Percentiles rank a stretch among this genome's conserved stretches.
Evolutionary conservation across 345 rosid genomes (phyloP).

Genomic region (Ailanthus altissimus): DNA sequence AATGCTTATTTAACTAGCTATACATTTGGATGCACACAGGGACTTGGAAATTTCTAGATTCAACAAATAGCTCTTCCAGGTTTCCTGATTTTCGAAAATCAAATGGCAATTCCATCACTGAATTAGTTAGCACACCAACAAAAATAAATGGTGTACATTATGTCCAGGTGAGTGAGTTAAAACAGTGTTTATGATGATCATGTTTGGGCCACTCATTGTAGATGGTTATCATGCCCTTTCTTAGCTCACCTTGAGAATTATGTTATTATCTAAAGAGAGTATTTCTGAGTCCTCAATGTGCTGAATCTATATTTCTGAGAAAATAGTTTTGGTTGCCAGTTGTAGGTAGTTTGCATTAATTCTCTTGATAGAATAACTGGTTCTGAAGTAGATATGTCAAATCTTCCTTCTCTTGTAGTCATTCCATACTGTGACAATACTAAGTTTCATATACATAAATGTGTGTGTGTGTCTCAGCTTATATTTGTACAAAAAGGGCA

Average conservation of each 20-base stretch:
- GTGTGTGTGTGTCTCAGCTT: too few relatives aligned
- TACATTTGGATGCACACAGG: slow-evolving; percentile 50
- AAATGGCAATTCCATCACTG: slow-evolving; percentile 75
- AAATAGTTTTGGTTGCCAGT: not conserved
- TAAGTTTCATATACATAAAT: not conserved
- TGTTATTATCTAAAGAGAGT: too few relatives aligned
- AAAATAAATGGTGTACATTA: slow-evolving; percentile 94
- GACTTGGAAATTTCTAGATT: slow-evolving; percentile 79
- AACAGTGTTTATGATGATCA: not conserved
- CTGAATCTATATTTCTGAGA: not conserved
- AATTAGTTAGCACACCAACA: slow-evolving; percentile 81
- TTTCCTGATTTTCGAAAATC: slow-evolving; percentile 81
- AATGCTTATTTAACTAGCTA: slow-evolving; percentile 1
- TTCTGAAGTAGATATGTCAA: not conserved
- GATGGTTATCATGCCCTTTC: slow-evolving; percentile 1
- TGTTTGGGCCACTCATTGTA: slow-evolving; percentile 2
- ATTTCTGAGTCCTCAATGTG: not conserved
- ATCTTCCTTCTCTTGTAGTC: not conserved
- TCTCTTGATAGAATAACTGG: not conserved
- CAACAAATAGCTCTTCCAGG: slow-evolving; percentile 75
- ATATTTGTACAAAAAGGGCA: too few relatives aligned
- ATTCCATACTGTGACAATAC: not conserved
- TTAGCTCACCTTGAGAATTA: not conserved
- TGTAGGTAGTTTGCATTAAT: not conserved
- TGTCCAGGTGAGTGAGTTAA: slow-evolving; percentile 65